phyloP scores from a whole-genome alignment of 208 protist species.

The Wallacemonas rigidus region DNA sequence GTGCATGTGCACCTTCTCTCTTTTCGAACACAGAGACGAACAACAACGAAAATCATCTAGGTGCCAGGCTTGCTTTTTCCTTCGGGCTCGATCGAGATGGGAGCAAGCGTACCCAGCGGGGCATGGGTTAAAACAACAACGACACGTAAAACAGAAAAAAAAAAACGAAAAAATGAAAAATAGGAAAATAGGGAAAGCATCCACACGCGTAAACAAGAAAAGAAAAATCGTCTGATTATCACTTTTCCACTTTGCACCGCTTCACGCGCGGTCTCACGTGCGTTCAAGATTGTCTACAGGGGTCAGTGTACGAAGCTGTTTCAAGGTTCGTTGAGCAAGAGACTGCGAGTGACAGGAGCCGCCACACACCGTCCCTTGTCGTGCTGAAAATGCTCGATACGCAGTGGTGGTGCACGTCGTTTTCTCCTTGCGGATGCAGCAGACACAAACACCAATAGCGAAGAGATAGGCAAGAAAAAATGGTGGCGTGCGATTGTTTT shows the following conservation, averaged over 20 bases:
- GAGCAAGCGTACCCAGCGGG: not conserved
- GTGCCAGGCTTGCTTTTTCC: conserved; percentile 2
- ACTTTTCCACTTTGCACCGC: not conserved
- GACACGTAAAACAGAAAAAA: conserved; percentile 6
- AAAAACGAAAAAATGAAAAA: not conserved
- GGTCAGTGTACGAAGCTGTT: not conserved
- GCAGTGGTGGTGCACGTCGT: too few species aligned
- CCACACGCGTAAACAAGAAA: not conserved
- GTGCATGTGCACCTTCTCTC: not conserved
- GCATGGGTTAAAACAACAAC: not conserved
- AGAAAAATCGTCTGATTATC: not conserved
- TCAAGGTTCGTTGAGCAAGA: not conserved
- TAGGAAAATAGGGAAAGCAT: not conserved
- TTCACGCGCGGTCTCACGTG: not conserved
- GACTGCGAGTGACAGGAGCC: not conserved
- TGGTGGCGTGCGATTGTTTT: too few species aligned
- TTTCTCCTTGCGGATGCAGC: too few species aligned
- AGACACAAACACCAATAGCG: too few species aligned
- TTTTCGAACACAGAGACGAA: conserved; percentile 1
- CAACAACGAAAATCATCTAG: conserved; percentile 21
- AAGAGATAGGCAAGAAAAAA: too few species aligned
- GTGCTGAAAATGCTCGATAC: not conserved
- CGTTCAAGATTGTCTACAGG: not conserved
- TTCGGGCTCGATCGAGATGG: not conserved
- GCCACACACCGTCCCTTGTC: not conserved